Percentiles rank a stretch among this genome's conserved stretches.
phyloP scores from a whole-genome alignment of 768 basidiomycete genomes.

The Trametes gibbosa region DNA sequence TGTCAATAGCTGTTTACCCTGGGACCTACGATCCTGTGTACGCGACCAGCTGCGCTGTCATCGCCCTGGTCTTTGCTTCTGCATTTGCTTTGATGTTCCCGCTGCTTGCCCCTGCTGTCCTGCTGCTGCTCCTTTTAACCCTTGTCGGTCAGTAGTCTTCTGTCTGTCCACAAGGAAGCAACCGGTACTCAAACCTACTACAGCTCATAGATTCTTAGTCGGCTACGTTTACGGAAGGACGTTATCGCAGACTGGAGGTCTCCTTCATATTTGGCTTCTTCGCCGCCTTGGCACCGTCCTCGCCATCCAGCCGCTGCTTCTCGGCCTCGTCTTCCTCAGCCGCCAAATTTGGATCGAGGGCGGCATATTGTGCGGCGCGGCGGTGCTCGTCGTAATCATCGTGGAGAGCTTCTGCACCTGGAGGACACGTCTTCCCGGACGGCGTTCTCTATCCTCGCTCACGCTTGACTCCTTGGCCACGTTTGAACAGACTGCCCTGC shows the following conservation, averaged over 20 bases:
- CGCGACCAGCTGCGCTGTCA: conserved; percentile 60
- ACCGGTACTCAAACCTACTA: not conserved
- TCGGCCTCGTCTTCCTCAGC: conserved; percentile 71
- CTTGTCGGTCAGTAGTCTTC: conserved; percentile 51
- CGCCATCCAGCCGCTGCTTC: conserved; percentile 68
- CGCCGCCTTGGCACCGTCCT: conserved; percentile 70
- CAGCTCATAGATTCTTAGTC: conserved; percentile 78
- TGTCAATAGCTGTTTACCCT: conserved; percentile 59
- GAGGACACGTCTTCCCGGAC: conserved; percentile 49
- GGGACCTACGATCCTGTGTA: conserved; percentile 67
- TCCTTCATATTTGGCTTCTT: conserved; percentile 72
- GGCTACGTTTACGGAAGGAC: conserved; percentile 77
- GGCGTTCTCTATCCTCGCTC: conserved; percentile 49
- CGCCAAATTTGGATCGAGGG: conserved; percentile 71
- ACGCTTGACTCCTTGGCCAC: conserved; percentile 56
- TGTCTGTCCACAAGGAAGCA: not conserved
- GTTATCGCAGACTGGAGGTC: conserved; percentile 71
- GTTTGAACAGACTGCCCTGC: conserved; percentile 46
- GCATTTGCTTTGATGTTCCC: conserved; percentile 77
- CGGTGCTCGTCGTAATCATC: conserved; percentile 50
- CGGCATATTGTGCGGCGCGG: conserved; percentile 56
- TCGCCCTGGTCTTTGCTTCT: conserved; percentile 70
- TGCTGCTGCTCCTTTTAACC: conserved; percentile 60
- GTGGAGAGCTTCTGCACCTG: conserved; percentile 57
- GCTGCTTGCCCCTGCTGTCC: conserved; percentile 67